Base-by-base conservation (phyloP, 2,329 filamentous ascomycete species). In the Pseudocercospora pini-densiflorae region DNA sequence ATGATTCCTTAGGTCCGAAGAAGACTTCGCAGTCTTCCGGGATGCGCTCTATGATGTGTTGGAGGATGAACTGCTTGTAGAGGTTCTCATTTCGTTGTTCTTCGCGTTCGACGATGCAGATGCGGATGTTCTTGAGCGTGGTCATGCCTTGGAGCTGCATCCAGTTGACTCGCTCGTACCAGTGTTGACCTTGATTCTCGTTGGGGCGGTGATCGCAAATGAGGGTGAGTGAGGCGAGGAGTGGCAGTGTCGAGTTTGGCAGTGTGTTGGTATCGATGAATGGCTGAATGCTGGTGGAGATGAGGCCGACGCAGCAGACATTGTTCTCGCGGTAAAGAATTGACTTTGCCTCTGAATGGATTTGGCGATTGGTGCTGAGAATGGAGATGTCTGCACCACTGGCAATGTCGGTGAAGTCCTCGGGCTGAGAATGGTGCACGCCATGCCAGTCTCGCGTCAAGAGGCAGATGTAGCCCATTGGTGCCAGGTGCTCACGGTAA, bases 241-340 rank as follows among this genome's bases (percentile, higher is more conserved):
- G 55, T 27, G 65, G 49, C 14, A 69, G 19, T 8, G 57, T 54
- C 19, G 19, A 24, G 29, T 57, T 24, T 27, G 65, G 60, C 2
- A 69, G 65, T 3, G 67, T 43, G 3, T 14, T 29, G 21, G 45
- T 58, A 33, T 40, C 49, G 33, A 65, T 65, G 49, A 65, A 61
- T 24, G 63, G 59, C 2, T 54, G 36, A 12, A 55, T 51, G 49
- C 31, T 47, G 49, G 29, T 51, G 36, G 62, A 40, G 23, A 57
- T 61, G 40, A 29, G 23, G 19, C 33, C 59, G 12, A 60, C 43
- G 36, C 60, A 62, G 27, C 63, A 64, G 40, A 69, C 14, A n/a
- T 45, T 66, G 43, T 81, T 81, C 9, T 73, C 71, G 23, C 73
- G 70, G 66, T 80, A 81, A 12, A 82, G 71, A 8, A 80, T 68